Evolutionary conservation across 139 green algal species (phyloP).

Genomic region (Asterochloris erici): DNA sequence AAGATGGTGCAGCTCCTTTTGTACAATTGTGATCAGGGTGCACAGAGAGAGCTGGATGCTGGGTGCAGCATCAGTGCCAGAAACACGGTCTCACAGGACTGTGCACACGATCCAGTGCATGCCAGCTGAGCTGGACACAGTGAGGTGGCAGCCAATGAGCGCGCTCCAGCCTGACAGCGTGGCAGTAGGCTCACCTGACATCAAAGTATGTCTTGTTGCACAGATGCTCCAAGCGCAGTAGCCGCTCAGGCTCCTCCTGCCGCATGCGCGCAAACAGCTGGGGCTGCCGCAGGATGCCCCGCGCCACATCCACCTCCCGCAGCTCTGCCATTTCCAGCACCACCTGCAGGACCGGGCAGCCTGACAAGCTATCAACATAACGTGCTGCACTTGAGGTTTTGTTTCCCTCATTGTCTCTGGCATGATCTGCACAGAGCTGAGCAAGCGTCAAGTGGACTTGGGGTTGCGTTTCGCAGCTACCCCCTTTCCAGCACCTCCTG

Average conservation of each 20-base stretch:
- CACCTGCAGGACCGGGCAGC: constrained; percentile 53
- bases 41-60: too few species aligned
- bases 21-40: too few species aligned
- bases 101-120: background rate
- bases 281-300: constrained; percentile 87
- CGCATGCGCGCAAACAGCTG: constrained; percentile 79
- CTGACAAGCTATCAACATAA: background rate
- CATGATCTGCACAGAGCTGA: background rate
- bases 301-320: constrained; percentile 86
- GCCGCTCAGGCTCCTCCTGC: constrained; percentile 80
- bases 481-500: too few species aligned
- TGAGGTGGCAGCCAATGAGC: background rate
- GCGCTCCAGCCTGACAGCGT: background rate
- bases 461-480: too few species aligned
- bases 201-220: constrained; percentile 76
- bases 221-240: constrained; percentile 82
- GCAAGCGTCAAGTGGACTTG: too few species aligned
- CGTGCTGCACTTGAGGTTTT: background rate
- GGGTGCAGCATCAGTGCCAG: background rate
- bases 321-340: constrained; percentile 96
- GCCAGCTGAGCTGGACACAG: background rate
- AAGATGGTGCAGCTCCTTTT: too few species aligned
- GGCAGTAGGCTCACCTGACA: constrained; percentile 24
- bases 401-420: background rate
- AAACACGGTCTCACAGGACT: background rate